Conservation (phyloP, 495 filamentous ascomycete genomes). For the Durotheca rogersii region DNA sequence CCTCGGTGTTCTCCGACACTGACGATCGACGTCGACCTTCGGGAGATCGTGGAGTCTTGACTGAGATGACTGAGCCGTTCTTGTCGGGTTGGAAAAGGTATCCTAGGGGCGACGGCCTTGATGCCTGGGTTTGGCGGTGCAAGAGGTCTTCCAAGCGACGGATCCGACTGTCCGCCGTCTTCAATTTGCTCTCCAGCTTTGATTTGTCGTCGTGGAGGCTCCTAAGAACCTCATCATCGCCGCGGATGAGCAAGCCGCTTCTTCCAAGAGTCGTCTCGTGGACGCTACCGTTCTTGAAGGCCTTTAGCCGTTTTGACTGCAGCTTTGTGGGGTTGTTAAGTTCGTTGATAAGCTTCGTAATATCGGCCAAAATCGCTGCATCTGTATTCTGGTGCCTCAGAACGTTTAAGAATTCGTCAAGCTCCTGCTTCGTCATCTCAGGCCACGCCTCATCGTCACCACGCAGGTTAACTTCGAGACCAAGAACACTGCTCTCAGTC, state of each 20-base stretch:
- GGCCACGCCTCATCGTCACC: constrained; percentile 83
- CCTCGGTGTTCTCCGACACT: constrained; percentile 38
- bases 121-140: constrained; percentile 77
- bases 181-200: constrained; percentile 76
- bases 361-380: constrained; percentile 48
- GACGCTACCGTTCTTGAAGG: constrained; percentile 94
- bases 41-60: constrained; percentile 36
- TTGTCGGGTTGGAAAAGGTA: constrained; percentile 60
- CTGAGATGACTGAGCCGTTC: constrained; percentile 45
- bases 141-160: constrained; percentile 90
- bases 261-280: constrained; percentile 78
- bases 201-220: constrained; percentile 75
- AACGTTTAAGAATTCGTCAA: constrained; percentile 64
- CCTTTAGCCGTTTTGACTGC: constrained; percentile 76
- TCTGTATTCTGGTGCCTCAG: constrained; percentile 57
- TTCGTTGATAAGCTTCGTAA: constrained; percentile 59
- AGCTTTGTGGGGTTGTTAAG: constrained; percentile 71
- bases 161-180: constrained; percentile 85
- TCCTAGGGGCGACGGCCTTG: constrained; percentile 63
- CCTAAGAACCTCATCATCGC: constrained; percentile 73
- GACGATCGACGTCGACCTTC: constrained; percentile 43
- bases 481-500: constrained; percentile 57
- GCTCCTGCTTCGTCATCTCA: constrained; percentile 57
- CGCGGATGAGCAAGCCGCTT: constrained; percentile 76
- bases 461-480: constrained; percentile 81